These are phyloP conservation scores for Orbilia oligospora DNA, from an alignment of 2,329 filamentous ascomycete species.

Conservation along the genomic window DNA sequence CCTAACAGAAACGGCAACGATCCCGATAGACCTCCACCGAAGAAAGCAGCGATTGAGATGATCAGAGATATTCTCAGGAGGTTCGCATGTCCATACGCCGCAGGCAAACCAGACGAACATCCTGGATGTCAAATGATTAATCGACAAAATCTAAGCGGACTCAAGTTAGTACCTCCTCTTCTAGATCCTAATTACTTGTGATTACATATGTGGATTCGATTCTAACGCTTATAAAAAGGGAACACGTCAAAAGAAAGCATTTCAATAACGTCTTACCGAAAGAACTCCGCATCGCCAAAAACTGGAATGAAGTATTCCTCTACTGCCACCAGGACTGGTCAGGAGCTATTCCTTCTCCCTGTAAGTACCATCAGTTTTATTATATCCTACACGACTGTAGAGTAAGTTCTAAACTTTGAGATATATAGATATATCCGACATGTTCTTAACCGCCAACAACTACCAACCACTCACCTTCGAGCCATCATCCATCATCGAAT, in stretches of 20 bases:
- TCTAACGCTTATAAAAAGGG: slow-evolving; percentile 19
- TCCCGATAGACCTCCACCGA: not conserved
- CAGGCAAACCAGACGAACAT: not conserved
- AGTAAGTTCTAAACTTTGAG: not conserved
- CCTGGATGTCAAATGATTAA: slow-evolving; percentile 17
- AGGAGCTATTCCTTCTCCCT: slow-evolving; percentile 3
- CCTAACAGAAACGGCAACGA: not conserved
- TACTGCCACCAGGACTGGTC: slow-evolving; percentile 14
- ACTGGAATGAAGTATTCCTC: slow-evolving; percentile 23
- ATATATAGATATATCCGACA: slow-evolving; percentile 23
- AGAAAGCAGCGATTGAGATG: not conserved
- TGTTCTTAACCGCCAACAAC: slow-evolving; percentile 6
- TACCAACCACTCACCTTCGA: slow-evolving; percentile 8
- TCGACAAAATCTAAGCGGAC: slow-evolving; percentile 24
- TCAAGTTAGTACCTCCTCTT: slow-evolving; percentile 18
- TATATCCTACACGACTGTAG: too few species aligned
- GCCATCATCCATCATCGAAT: not conserved
- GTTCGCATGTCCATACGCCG: slow-evolving; percentile 14
- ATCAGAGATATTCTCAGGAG: slow-evolving; percentile 5
- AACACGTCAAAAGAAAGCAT: slow-evolving; percentile 31
- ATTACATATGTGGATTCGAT: too few species aligned
- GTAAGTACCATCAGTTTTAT: slow-evolving; percentile 5
- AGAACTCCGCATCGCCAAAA: slow-evolving; percentile 1
- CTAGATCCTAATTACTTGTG: too few species aligned
- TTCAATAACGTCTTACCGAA: slow-evolving; percentile 7